Evolutionary conservation across 164 flowering plant species (phyloP), one percentile per base, ranked within the genome.

Genomic region (Vitis cinerea): DNA sequence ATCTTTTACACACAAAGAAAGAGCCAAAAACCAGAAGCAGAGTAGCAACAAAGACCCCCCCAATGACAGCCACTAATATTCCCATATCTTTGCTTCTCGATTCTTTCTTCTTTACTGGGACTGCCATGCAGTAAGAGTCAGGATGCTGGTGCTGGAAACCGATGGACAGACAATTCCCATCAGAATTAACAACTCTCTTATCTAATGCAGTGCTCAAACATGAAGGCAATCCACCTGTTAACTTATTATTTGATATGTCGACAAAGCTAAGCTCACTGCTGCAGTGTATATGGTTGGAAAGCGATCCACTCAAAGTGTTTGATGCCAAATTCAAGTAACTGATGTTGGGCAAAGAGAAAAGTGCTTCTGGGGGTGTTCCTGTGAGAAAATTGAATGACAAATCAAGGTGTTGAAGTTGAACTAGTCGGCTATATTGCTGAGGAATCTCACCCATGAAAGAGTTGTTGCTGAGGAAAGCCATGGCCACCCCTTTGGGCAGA

Each of bases 271-370:
- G 93, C 59, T 67, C 80, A 16, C 67, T 59, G 17, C 92, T 83
- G 67, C 98, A 93, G 23, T 49, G 77, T 55, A 86, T 74, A 59
- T 66, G 66, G 19, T 51, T 27, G 7, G 94, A 77, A 73, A 93
- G 82, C 55, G 90, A 81, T 56, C 94, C 98, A 68, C 79, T 76
- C 16, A 90, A 71, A 83, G 58, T 61, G 71, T 93, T 93, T 13
- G 82, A 83, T 31, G 89, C 91, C 59, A 93, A 79, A 79, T 86
- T 89, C 82, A 93, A 74, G 74, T 83, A 85, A 71, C 83, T 86
- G 64, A 93, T 81, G 75, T 83, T 87, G 29, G 91, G 90, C 78
- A 93, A 75, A 27, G 90, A 81, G 80, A 93, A 89, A 31, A 93
- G 69, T 5, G 59, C 69, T 50, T 80, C 69, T 2, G 88, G 92